Conservation (phyloP, 2,329 filamentous ascomycete genomes). For the Exophiala xenobiotica region DNA sequence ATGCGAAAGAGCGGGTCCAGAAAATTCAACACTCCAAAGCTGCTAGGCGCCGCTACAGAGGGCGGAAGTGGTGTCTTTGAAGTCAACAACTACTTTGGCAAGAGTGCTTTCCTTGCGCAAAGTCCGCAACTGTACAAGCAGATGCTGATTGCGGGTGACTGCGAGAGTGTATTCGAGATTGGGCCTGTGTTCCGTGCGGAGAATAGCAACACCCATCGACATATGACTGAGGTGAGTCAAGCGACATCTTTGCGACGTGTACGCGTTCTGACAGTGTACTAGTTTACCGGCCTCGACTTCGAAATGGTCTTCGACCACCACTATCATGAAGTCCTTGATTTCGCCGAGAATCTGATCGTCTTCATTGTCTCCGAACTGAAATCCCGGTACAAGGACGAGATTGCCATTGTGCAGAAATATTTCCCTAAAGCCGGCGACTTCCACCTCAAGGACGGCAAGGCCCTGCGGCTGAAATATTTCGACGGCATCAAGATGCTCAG, state of each 20-base stretch:
- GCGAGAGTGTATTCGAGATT: conserved; percentile 64
- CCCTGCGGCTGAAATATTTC: conserved; percentile 50
- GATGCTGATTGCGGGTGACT: conserved; percentile 65
- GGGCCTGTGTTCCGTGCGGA: conserved; percentile 67
- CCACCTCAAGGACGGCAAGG: conserved; percentile 50
- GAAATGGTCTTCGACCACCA: conserved; percentile 51
- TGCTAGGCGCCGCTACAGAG: conserved; percentile 87
- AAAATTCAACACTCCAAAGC: conserved; percentile 83
- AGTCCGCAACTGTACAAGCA: conserved; percentile 68
- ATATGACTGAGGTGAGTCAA: conserved; percentile 58
- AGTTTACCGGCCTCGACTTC: conserved; percentile 55
- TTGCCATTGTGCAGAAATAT: conserved; percentile 48
- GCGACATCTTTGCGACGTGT: neutral
- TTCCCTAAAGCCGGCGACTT: conserved; percentile 53
- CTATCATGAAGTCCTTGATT: conserved; percentile 52
- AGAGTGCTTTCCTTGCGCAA: conserved; percentile 68
- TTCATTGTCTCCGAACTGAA: conserved; percentile 50
- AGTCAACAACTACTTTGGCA: conserved; percentile 78
- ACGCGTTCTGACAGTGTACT: conserved; percentile 28
- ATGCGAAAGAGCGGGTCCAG: conserved; percentile 73
- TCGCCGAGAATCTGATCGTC: conserved; percentile 50
- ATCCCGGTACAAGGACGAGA: conserved; percentile 45
- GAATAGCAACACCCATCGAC: conserved; percentile 66
- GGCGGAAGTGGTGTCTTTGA: conserved; percentile 90
- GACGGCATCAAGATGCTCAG: conserved; percentile 49